Evolutionary conservation across 768 basidiomycete species (phyloP).

Genomic region (Lactarius trivialis): DNA sequence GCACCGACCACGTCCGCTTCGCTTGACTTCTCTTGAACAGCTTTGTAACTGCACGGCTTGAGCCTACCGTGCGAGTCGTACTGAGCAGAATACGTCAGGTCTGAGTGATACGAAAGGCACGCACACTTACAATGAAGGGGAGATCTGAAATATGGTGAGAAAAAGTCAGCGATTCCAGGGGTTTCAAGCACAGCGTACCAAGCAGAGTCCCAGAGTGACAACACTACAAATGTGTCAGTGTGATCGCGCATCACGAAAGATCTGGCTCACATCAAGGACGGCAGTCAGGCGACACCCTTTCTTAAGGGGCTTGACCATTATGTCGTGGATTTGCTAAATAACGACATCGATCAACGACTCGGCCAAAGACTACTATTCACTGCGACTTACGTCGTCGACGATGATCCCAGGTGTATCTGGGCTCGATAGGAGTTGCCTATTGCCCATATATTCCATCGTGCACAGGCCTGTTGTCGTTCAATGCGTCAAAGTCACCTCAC

Average conservation of each 20-base stretch:
- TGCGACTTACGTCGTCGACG: background rate
- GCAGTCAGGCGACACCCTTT: slow-evolving; percentile 6
- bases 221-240: background rate
- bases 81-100: background rate
- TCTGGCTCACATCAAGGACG: slow-evolving; percentile 1
- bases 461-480: background rate
- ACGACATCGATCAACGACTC: background rate
- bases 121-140: background rate
- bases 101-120: background rate
- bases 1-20: background rate
- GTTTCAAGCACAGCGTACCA: background rate
- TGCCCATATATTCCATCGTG: background rate
- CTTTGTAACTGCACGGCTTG: background rate
- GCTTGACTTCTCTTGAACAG: background rate
- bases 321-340: background rate
- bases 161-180: background rate
- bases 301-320: slow-evolving; percentile 5
- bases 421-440: background rate
- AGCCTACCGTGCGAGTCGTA: background rate
- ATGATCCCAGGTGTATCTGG: background rate
- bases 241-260: background rate
- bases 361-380: too few relatives aligned
- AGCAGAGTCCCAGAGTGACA: slow-evolving; percentile 5
- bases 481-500: background rate
- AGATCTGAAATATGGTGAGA: slow-evolving; percentile 4